phyloP scores from a whole-genome alignment of 140 eudicot genomes.

The Bidens hawaiensis region DNA sequence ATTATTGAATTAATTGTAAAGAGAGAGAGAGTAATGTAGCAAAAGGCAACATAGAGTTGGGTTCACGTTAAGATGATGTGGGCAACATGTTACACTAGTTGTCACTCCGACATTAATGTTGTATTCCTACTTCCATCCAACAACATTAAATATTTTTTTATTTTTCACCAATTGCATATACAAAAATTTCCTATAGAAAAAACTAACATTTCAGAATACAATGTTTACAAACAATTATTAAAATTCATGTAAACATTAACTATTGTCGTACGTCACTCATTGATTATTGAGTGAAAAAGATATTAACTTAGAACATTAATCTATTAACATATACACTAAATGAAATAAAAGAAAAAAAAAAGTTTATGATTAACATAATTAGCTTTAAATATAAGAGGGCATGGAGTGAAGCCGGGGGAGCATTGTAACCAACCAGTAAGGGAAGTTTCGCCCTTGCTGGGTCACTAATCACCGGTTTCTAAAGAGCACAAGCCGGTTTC shows the following conservation, averaged over 20 bases:
- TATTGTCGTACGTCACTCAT: too few relatives aligned
- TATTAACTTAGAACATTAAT: too few relatives aligned
- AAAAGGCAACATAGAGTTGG: constrained; percentile 13
- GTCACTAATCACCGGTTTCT: too few relatives aligned
- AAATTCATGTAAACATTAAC: too few relatives aligned
- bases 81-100: constrained; percentile 28
- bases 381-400: too few relatives aligned
- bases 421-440: too few relatives aligned
- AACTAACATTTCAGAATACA: not conserved
- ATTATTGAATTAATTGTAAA: not conserved
- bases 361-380: too few relatives aligned
- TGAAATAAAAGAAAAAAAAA: too few relatives aligned
- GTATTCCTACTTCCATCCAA: constrained; percentile 14
- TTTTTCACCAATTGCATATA: not conserved
- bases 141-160: not conserved
- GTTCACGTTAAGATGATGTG: constrained; percentile 33
- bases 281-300: too few relatives aligned
- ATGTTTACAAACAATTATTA: not conserved
- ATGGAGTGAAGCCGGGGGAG: too few relatives aligned
- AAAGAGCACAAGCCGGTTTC: too few relatives aligned
- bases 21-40: not conserved
- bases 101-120: constrained; percentile 24
- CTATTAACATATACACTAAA: not conserved
- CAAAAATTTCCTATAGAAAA: not conserved
- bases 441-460: too few relatives aligned